Evolutionary conservation across 169 alveolate genomes (phyloP).

Genomic region (Prorocentrum cordatum): DNA sequence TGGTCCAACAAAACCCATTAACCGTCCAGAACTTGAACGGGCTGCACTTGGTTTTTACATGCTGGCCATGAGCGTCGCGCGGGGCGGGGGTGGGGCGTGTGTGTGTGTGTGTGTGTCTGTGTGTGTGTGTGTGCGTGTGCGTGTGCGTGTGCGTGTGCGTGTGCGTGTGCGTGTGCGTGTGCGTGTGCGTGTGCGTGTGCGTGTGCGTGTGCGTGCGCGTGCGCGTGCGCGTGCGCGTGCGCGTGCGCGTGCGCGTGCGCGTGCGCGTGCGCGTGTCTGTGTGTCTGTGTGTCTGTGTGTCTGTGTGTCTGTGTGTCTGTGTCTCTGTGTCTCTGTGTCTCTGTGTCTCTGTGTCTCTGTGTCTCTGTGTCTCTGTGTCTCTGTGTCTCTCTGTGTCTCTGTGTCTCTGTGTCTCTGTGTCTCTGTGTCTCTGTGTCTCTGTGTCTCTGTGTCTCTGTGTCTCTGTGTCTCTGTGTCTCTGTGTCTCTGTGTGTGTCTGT

Average conservation of each 20-base stretch:
- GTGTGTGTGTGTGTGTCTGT: not conserved
- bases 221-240: not conserved
- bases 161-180: not conserved
- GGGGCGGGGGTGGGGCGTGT: too few species aligned
- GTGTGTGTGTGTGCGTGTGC: not conserved
- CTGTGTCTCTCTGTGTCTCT: not conserved
- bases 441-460: not conserved
- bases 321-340: not conserved
- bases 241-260: not conserved
- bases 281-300: not conserved
- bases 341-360: not conserved
- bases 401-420: not conserved
- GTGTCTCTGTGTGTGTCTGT: not conserved
- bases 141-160: not conserved
- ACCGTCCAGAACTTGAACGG: too few species aligned
- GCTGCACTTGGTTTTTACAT: too few species aligned
- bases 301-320: not conserved
- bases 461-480: not conserved
- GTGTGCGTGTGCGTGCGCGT: not conserved
- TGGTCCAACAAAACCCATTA: too few species aligned
- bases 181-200: not conserved
- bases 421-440: not conserved
- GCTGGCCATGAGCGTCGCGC: too few species aligned
- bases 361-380: not conserved
- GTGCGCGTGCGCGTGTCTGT: constrained; percentile 2